Evolutionary conservation across 2,329 filamentous ascomycete species (phyloP).

Genomic region (Hymenoscyphus linearis): DNA sequence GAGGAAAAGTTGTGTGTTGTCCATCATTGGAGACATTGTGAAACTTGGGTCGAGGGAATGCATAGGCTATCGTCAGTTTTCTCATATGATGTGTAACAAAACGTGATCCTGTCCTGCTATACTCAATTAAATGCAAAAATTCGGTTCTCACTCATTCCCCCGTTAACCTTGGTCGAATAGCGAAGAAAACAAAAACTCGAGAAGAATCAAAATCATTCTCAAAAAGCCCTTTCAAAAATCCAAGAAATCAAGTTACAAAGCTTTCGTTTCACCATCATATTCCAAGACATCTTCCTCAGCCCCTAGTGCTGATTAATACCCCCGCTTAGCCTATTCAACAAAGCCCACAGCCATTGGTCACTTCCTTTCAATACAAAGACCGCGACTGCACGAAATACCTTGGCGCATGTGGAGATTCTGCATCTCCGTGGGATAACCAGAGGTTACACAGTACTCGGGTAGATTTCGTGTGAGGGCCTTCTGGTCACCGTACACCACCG

Average conservation of each 20-base stretch:
- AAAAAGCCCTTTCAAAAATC: background rate
- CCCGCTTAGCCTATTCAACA: background rate
- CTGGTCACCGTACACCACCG: too few relatives aligned
- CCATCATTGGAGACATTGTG: background rate
- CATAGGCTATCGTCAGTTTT: background rate
- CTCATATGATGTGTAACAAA: background rate
- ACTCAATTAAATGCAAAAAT: background rate
- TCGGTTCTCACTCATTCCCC: background rate
- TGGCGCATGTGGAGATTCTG: background rate
- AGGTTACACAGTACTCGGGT: background rate
- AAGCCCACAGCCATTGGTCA: background rate
- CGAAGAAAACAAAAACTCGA: background rate
- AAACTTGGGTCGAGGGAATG: background rate
- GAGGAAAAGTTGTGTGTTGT: background rate
- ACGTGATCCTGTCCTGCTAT: background rate
- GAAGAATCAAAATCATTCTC: background rate
- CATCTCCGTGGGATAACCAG: slow-evolving; percentile 1
- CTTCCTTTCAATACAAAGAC: background rate
- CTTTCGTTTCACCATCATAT: background rate
- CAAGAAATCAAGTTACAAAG: background rate
- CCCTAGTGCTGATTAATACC: slow-evolving; percentile 1
- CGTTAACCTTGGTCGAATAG: background rate
- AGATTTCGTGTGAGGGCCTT: too few relatives aligned
- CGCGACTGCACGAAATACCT: background rate
- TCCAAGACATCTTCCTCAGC: background rate